phyloP scores from a whole-genome alignment of 2,329 filamentous ascomycete species.

The Aspergillus pseudonomiae region DNA sequence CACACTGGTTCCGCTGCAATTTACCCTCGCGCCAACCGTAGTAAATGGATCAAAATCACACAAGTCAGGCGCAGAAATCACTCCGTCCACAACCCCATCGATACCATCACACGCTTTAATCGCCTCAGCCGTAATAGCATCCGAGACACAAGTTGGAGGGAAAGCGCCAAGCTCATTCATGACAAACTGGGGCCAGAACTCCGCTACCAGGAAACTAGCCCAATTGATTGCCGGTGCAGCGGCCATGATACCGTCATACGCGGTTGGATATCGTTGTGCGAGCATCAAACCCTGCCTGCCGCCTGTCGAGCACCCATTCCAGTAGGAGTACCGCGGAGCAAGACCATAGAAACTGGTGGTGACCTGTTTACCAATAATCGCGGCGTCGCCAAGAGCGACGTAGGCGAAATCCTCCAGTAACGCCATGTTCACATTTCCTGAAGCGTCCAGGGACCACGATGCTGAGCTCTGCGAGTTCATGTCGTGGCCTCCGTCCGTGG shows the following conservation, averaged over 20 bases:
- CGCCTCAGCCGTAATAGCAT: conserved; percentile 37
- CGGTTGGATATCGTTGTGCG: conserved; percentile 46
- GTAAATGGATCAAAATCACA: conserved; percentile 31
- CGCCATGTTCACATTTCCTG: conserved; percentile 37
- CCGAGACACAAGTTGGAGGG: conserved; percentile 36
- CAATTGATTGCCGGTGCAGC: conserved; percentile 40
- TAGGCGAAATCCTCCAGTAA: conserved; percentile 39
- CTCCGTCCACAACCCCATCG: conserved; percentile 41
- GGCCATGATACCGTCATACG: conserved; percentile 51
- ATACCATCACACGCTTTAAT: conserved; percentile 40
- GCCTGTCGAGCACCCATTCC: conserved; percentile 50
- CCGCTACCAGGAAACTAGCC: conserved; percentile 18
- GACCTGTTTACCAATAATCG: conserved; percentile 31
- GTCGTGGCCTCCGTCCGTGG: conserved; percentile 22
- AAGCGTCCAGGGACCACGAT: conserved; percentile 19
- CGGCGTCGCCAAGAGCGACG: conserved; percentile 36
- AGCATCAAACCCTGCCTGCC: conserved; percentile 50
- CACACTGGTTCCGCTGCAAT: conserved; percentile 20
- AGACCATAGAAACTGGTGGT: conserved; percentile 35
- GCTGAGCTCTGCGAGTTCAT: not conserved
- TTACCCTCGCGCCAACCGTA: conserved; percentile 20
- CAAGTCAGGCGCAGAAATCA: conserved; percentile 15
- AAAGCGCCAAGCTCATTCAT: conserved; percentile 23
- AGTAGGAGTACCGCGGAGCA: conserved; percentile 44
- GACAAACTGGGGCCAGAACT: conserved; percentile 28